These are phyloP conservation scores for Populus davidiana DNA, from an alignment of 345 rosid species.

Conservation along the genomic window DNA sequence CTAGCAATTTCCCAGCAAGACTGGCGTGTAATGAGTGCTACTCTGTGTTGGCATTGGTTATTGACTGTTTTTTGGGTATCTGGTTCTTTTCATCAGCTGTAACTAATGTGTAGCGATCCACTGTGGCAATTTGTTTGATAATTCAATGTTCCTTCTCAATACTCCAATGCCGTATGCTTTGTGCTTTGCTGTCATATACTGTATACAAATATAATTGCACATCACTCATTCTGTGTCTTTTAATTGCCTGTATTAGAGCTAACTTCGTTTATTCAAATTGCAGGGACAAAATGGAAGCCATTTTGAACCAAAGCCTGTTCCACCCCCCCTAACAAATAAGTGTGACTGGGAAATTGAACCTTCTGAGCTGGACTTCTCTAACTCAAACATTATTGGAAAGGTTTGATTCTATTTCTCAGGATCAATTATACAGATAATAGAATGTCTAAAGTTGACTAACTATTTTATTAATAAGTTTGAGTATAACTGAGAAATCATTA, in stretches of 20 bases:
- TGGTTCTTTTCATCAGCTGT: not conserved
- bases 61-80: not conserved
- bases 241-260: slow-evolving; percentile 1
- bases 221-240: slow-evolving; percentile 8
- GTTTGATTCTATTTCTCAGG: slow-evolving; percentile 32
- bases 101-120: no score
- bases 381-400: slow-evolving; percentile 78
- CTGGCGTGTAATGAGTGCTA: not conserved
- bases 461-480: slow-evolving; percentile 6
- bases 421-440: not conserved
- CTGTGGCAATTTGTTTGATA: not conserved
- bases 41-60: not conserved
- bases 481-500: not conserved
- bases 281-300: slow-evolving; percentile 99
- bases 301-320: slow-evolving; percentile 92
- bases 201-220: not conserved
- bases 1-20: not conserved
- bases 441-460: not conserved
- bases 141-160: not conserved
- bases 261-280: slow-evolving; percentile 22
- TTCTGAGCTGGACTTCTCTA: slow-evolving; percentile 87
- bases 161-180: not conserved
- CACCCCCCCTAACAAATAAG: slow-evolving; percentile 91
- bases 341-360: slow-evolving; percentile 99
- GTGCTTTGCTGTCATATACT: not conserved